Evolutionary conservation across 371 early-diverging fungal genomes (phyloP), one percentile per base, ranked within the genome.

Genomic region (Funneliformis caledonium): DNA sequence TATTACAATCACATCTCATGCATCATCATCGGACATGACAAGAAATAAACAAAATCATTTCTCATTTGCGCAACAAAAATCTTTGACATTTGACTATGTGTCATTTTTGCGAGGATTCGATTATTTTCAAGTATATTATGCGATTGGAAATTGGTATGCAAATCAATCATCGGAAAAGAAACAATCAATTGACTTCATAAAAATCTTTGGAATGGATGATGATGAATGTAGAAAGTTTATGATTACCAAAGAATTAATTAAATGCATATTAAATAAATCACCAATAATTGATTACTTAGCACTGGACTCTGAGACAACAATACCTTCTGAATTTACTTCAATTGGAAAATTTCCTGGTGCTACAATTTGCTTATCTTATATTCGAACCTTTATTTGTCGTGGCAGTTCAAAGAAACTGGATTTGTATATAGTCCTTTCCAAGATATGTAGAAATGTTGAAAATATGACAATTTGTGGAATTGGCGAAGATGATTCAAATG

Each of bases 71-170:
- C 56, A 16, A 5, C 56, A 52, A 16, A 52, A 16, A 52, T 16
- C 31, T 31, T 45, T 45, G 10, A 43, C 45, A 9, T 69, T 69
- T 45, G 69, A 69, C 45, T 69, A 69, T 47, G 69, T 45, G 19
- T 33, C 37, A 69, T 69, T 69, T 69, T 43, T 69, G 16, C 69
- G 69, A 2, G 69, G 69, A 43, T 69, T 69, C 8, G 69, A 69
- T 69, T 69, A 43, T 19, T 69, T 43, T 45, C 43, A 69, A 19
- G 69, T 69, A 2, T 69, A 22, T 69, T 11, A 69, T 42, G 69
- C 69, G 14, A 69, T 69, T 43, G 69, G 43, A 43, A 43, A n/a
- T 43, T 69, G 69, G 69, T 69, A 69, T 43, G 19, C 47, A 43
- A 45, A 43, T 69, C 69, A 69, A 69, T 42, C 69, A 19, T 69